Percentiles rank a stretch among this genome's conserved stretches.
Conservation (phyloP, 2,329 filamentous ascomycete species). For the Alternaria alternata region DNA sequence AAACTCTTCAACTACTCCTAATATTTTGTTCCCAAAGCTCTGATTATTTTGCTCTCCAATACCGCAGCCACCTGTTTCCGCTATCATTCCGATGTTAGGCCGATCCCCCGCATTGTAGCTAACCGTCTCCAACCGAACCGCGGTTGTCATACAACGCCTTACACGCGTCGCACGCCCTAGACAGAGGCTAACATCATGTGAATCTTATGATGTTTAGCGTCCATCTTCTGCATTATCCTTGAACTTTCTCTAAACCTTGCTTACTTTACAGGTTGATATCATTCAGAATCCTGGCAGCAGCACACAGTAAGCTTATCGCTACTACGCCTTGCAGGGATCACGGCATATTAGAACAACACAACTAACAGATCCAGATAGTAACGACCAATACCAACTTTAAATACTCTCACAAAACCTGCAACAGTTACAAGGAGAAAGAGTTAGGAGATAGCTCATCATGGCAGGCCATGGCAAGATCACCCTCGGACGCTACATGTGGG, state of each 20-base stretch:
- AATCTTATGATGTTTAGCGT: conserved; percentile 1
- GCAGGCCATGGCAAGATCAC: conserved; percentile 41
- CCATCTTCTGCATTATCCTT: not conserved
- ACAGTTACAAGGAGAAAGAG: not conserved
- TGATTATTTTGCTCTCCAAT: not conserved
- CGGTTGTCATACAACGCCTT: conserved; percentile 21
- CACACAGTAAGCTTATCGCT: conserved; percentile 4
- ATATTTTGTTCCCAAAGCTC: not conserved
- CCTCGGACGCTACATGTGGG: conserved; percentile 55
- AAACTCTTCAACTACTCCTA: not conserved
- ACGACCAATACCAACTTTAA: not conserved
- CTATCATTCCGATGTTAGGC: conserved; percentile 16
- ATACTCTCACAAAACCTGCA: not conserved
- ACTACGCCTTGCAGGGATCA: not conserved
- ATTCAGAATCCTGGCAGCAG: not conserved
- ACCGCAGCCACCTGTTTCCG: not conserved
- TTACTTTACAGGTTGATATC: conserved; percentile 1
- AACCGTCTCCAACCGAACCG: conserved; percentile 32
- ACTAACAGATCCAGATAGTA: not conserved
- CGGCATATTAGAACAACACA: not conserved
- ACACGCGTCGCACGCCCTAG: conserved; percentile 17
- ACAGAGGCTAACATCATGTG: conserved; percentile 13
- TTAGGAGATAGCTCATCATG: not conserved
- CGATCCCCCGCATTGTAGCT: conserved; percentile 16
- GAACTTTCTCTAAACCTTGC: not conserved